Evolutionary conservation across 164 flowering plant genomes (phyloP), one percentile per base, ranked within the genome.

Genomic region (Nymphaea colorata): DNA sequence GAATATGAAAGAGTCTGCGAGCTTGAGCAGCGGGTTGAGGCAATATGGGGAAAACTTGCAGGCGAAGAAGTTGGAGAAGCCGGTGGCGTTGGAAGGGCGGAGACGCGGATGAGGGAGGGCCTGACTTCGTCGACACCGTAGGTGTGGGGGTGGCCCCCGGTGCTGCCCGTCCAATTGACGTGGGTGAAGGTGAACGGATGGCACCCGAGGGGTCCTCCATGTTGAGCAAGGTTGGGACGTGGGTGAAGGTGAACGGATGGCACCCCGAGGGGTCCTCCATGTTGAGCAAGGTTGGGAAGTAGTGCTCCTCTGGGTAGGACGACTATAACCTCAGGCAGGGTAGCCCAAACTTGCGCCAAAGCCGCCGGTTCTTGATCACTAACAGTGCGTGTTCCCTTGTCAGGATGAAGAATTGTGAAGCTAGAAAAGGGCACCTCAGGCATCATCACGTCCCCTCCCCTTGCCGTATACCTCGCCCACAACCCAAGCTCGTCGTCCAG

Each of bases 271-370:
- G 92, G 71, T 93, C 96, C 82, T 68, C 67, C 93, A 88, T 90
- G 6, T 87, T 85, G 64, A 93, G 70, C 60, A 93, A 65, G 0
- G 98, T 93, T 4, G 98, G 96, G 63, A 93, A 90, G 68, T 93
- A 93, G 71, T 93, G 98, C 71, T 93, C 98, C 68, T 93, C 98
- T 0, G 98, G 98, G 77, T 86, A 93, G 75, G 96, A 93, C 7
- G 86, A 82, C 11, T 87, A 79, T 0, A 67, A 68, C 11, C 81
- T 76, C 64, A 79, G 75, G 76, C 98, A 93, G 1, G 96, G 96
- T 47, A 84, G 42, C 71, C 79, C 80, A 70, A 93, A 93, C 61
- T 90, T 90, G 77, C 78, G 79, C 98, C 98, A 93, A 4, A 93
- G 72, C 64, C 71, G 64, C 41, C 83, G 80, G 62, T 93, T 96